phyloP scores from a whole-genome alignment of 768 basidiomycete species.

The Boletus bicolor region DNA sequence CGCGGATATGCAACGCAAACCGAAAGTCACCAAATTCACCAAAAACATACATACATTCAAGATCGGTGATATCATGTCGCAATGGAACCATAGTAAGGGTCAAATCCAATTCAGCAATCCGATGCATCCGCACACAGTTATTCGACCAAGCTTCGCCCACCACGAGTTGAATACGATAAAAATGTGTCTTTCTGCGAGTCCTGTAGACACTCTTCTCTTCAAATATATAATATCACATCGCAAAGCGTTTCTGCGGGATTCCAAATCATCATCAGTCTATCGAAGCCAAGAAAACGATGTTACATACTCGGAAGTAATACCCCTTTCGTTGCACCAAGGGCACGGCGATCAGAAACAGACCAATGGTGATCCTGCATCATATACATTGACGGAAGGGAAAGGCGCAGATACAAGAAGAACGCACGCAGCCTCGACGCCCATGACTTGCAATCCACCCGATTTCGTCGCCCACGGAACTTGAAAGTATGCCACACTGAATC shows the following conservation, averaged over 20 bases:
- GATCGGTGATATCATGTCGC: too few relatives aligned
- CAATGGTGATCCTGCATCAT: constrained; percentile 28
- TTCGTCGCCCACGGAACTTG: constrained; percentile 40
- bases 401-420: constrained; percentile 4
- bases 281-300: neutral
- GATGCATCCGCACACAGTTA: neutral
- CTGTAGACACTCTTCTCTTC: neutral
- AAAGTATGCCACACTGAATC: constrained; percentile 40
- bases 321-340: constrained; percentile 37
- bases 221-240: constrained; percentile 3
- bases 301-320: constrained; percentile 32
- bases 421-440: constrained; percentile 39
- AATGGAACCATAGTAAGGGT: too few relatives aligned
- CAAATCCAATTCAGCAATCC: neutral
- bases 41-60: too few relatives aligned
- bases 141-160: neutral
- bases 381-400: neutral
- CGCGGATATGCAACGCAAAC: neutral
- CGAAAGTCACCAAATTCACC: too few relatives aligned
- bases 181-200: neutral
- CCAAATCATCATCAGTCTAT: neutral
- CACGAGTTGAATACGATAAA: neutral
- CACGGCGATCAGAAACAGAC: constrained; percentile 36
- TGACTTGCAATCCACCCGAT: constrained; percentile 33
- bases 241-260: constrained; percentile 20